These are phyloP conservation scores for Rhynchosporium graminicola DNA, from an alignment of 2,329 filamentous ascomycete species.

Conservation along the genomic window DNA sequence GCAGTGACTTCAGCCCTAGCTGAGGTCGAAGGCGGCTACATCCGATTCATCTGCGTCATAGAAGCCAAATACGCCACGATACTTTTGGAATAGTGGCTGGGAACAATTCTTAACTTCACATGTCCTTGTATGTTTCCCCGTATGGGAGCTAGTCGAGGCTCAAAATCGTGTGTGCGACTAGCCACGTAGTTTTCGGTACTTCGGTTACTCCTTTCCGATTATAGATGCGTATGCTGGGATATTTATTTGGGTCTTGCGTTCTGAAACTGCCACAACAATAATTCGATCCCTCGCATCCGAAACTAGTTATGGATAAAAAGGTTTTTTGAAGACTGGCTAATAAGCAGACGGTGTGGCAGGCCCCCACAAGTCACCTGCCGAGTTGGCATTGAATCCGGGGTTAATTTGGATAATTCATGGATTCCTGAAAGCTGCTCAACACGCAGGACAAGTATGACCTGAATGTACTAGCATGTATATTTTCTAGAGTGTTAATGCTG, in stretches of 20 bases:
- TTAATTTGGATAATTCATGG: slow-evolving; percentile 28
- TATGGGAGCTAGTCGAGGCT: too few relatives aligned
- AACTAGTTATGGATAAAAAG: slow-evolving; percentile 20
- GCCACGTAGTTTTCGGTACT: not conserved
- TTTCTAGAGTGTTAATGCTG: slow-evolving; percentile 17
- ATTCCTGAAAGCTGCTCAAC: slow-evolving; percentile 21
- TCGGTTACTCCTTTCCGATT: slow-evolving; percentile 4
- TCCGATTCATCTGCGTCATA: slow-evolving; percentile 7
- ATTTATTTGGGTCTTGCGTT: not conserved
- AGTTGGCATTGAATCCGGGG: slow-evolving; percentile 25
- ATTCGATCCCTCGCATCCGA: slow-evolving; percentile 22
- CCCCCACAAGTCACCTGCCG: slow-evolving; percentile 24
- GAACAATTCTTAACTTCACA: too few relatives aligned
- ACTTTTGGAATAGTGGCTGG: not conserved
- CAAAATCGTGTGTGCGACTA: not conserved
- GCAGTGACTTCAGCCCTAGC: not conserved
- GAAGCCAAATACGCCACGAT: not conserved
- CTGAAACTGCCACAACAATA: slow-evolving; percentile 6
- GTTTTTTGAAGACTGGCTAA: slow-evolving; percentile 22
- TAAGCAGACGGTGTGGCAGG: slow-evolving; percentile 15
- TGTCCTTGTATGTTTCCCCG: not conserved
- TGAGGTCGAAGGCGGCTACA: not conserved
- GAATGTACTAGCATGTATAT: slow-evolving; percentile 20
- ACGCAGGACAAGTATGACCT: slow-evolving; percentile 18
- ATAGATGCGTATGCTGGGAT: not conserved